Evolutionary conservation across 2,329 filamentous ascomycete genomes (phyloP), one percentile per base, ranked within the genome.

Genomic region (Aspergillus intermedius): DNA sequence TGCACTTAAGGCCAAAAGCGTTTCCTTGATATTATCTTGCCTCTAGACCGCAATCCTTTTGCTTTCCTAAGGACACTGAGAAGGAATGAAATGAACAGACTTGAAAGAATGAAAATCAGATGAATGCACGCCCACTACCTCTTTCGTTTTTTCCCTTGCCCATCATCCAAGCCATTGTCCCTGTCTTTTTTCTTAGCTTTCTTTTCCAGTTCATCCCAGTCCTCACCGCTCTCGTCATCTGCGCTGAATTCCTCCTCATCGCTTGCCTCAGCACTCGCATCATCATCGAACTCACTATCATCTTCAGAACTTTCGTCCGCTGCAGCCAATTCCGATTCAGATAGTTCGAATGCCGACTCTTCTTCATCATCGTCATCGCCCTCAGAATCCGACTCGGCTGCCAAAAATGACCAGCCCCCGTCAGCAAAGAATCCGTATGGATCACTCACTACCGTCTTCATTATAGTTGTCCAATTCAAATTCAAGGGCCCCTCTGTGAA

Each of bases 391-490:
- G 86, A 90, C 51, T 96, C 91, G 32, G 85, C 85, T 47, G 85
- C 84, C 50, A 98, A 69, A 80, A 98, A 97, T 1, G 83, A 86
- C 93, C 93, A 98, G 42, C 93, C 93, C 28, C 94, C 93, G 55
- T 97, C 91, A 3, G 79, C 82, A 70, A 96, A 98, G 81, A 98
- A 98, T 59, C 86, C 82, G 66, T 98, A 91, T 2, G 93, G 88
- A 65, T 98, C 91, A 32, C 87, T 84, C 17, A 87, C 91, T 22
- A 98, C 91, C 0, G 93, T 98, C 79, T 98, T 98, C 90, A 98
- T 98, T 65, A 98, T 98, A 13, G 91, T 95, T 9, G 88, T 87
- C 93, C 93, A 98, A 77, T 97, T 97, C 49, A 98, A 79, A 74
- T 98, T 98, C 58, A 98, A 82, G 1, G 91, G 93, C 49, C 93